Evolutionary conservation across 306 rosid species (phyloP).

Genomic region (Carpinus fangiana): DNA sequence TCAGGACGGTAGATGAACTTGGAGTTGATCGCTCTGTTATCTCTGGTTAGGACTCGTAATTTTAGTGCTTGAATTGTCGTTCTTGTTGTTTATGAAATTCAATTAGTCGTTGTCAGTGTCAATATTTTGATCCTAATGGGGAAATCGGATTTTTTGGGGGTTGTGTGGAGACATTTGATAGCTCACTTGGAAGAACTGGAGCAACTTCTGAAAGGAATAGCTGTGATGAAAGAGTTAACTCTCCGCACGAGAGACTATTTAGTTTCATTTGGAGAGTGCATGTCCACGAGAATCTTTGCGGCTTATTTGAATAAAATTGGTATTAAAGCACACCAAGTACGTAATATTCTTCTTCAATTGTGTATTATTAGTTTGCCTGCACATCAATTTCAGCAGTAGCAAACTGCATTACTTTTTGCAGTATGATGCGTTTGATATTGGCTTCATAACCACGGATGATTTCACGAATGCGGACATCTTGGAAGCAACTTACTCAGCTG

Average conservation of each 20-base stretch:
- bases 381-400: neutral
- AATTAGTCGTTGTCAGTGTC: neutral
- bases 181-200: conserved; percentile 83
- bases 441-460: conserved; percentile 91
- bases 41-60: conserved; percentile 19
- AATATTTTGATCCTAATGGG: neutral
- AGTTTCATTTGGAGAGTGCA: conserved; percentile 98
- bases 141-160: neutral
- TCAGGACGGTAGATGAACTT: conserved; percentile 29
- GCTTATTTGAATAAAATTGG: conserved; percentile 72
- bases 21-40: conserved; percentile 29
- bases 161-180: conserved; percentile 33
- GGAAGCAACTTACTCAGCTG: conserved; percentile 97
- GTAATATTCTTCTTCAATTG: conserved; percentile 27
- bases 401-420: conserved; percentile 29
- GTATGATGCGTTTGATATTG: conserved; percentile 97
- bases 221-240: conserved; percentile 95
- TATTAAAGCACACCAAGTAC: conserved; percentile 76
- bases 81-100: neutral
- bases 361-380: neutral
- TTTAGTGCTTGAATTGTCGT: neutral
- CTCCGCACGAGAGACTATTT: conserved; percentile 81
- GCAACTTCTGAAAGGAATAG: conserved; percentile 89
- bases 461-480: conserved; percentile 97
- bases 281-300: conserved; percentile 94